Evolutionary conservation across 306 rosid genomes (phyloP), one percentile per base, ranked within the genome.

Genomic region (Corylus avellana): DNA sequence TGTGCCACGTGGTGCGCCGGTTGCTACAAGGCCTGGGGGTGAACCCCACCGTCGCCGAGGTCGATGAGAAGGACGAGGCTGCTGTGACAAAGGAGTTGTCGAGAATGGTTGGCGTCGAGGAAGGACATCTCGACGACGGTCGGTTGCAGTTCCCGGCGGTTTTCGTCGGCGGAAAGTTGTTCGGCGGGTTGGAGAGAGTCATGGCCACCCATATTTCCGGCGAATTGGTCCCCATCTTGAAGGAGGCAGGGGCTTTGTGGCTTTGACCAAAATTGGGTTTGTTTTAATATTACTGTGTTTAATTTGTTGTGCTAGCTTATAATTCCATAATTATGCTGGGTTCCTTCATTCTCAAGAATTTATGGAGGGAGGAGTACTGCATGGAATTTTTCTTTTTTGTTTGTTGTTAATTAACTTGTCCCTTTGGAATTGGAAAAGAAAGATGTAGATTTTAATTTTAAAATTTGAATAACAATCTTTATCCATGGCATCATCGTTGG

Each of bases 201-300:
- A 95, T 95, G 94, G 91, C 93, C 17, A 79, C 89, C 56, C 98
- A 95, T 83, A 95, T 95, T 29, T 90, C 98, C 11, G 98, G 97
- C 70, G 98, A 95, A 78, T 79, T 95, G 81, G 90, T 91, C 20
- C 98, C 98, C 14, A 87, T 92, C 22, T 78, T 94, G 12, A 94
- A 90, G 80, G 87, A 91, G 20, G 98, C 97, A 7, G 98, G 98
- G 12, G 98, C 98, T 78, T 77, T 94, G 79, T 94, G 98, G 98
- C 98, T 94, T 76, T 94, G 89, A 90, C 12, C 11, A 7, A 3
- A 12, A 1, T n/a, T 4, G 1, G 50, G 32, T 49, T 49, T 12
- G 22, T 18, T 20, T 64, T 32, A 4, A 2, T 53, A 1, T 32
- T 32, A 32, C 25, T 22, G 25, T 22, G 25, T 22, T 22, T 32